Evolutionary conservation across 345 rosid genomes (phyloP), one percentile per base, ranked within the genome.

Genomic region (Noccaea bulbosa): DNA sequence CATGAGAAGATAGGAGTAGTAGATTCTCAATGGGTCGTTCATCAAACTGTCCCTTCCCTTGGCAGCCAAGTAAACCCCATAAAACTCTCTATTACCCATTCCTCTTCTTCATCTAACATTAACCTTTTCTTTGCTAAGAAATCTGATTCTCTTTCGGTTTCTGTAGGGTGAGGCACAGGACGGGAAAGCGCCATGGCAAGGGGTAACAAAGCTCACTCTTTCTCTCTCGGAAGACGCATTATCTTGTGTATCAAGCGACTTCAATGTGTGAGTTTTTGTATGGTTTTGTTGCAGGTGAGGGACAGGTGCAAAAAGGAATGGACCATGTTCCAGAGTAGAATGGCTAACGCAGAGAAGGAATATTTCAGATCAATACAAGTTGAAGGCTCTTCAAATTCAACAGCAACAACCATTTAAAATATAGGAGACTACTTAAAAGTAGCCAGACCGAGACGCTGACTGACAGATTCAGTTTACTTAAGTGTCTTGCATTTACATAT

Each of bases 1-100:
- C 93, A 90, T 77, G 96, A 95, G 89, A 95, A 87, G 89, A 92
- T 95, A 47, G 99, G 99, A 61, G 97, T 95, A 4, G 97, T 95
- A 11, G 99, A 92, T 81, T 77, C 99, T 80, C 99, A 95, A 50
- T 95, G 98, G 99, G 74, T 95, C 66, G 85, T 88, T 78, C 99
- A 95, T 73, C 94, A 88, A 76, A 77, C 84, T 14, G 82, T 95
- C 58, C 99, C 99, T 16, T 86, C 98, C 3, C 96, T 95, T 0
- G 97, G 98, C 52, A 84, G 50, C 80, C 97, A 92, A 89, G 99
- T 91, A 87, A 77, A 47, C 15, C 10, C 16, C 74, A 16, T 47
- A 46, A 14, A 20, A 20, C 22, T 56, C 55, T 39, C 27, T 38
- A 15, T 38, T 8, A 11, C 37, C 20, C 22, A 10, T 30, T 14